Conservation (phyloP, 352 stramenopile species). For the Phytopythium litorale region DNA sequence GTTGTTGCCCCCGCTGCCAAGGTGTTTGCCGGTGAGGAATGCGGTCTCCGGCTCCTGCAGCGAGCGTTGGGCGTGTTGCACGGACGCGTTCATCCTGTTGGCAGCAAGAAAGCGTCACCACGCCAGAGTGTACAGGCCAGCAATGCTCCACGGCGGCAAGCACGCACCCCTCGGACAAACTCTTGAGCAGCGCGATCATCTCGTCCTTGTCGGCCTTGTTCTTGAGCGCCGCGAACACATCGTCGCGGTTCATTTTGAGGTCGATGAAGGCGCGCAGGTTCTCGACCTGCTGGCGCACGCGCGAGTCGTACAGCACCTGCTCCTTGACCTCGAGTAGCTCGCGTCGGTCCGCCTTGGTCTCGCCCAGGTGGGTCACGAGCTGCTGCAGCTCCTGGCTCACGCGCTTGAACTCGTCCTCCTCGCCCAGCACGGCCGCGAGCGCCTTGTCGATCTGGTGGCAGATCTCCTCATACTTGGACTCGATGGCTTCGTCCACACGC, state of each 20-base stretch:
- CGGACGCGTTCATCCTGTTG: conserved; percentile 74
- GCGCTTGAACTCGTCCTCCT: conserved; percentile 88
- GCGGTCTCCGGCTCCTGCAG: conserved; percentile 64
- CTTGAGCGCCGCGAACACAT: conserved; percentile 80
- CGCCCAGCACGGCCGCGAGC: conserved; percentile 74
- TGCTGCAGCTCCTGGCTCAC: conserved; percentile 81
- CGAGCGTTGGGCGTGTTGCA: conserved; percentile 58
- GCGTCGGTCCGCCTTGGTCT: conserved; percentile 84
- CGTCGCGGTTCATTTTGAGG: conserved; percentile 88
- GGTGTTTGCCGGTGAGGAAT: conserved; percentile 73
- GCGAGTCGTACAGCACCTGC: conserved; percentile 84
- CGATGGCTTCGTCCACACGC: conserved; percentile 86
- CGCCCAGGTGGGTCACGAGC: conserved; percentile 71
- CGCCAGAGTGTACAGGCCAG: background rate
- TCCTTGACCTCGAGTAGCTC: conserved; percentile 85
- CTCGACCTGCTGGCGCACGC: conserved; percentile 80
- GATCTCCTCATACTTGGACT: conserved; percentile 91
- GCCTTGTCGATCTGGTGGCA: conserved; percentile 90
- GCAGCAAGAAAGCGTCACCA: background rate
- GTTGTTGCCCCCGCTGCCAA: conserved; percentile 7
- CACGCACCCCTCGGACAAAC: conserved; percentile 51
- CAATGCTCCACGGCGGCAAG: background rate
- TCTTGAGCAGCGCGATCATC: conserved; percentile 75
- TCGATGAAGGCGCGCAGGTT: conserved; percentile 85
- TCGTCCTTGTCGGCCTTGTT: conserved; percentile 86